Base-by-base conservation (phyloP, 768 basidiomycete species). In the Kwoniella sp. region DNA sequence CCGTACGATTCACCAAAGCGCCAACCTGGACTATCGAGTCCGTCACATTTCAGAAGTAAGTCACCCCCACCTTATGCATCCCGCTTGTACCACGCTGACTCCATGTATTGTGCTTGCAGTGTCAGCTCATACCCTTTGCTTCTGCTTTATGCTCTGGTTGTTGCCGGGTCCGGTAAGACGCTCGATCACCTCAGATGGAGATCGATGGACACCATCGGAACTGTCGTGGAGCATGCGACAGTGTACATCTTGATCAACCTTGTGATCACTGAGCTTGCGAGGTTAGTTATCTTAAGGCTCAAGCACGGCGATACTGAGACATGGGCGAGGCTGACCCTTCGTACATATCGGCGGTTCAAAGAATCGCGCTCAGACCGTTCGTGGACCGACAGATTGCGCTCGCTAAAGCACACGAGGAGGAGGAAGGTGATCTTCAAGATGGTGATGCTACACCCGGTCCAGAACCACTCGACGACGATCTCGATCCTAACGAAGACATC, bases 131-230 rank as follows among this genome's bases (percentile, higher is more conserved):
- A 72, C 58, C 77, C 77, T 0, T 65, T 77, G 1, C 53, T 77
- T 15, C n/a, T 77, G 5, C 63, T 73, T 22, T 64, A 69, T 37
- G 67, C 68, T 12, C 66, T 77, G 9, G 66, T 67, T 48, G 48
- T 34, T 2, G 47, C 61, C n/a, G 28, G 70, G 15, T 71, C 71
- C 2, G 55, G 29, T 22, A 55, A 55, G 5, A 63, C 70, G 15
- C 67, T 80, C 4, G 55, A 52, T 12, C 79, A 80, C 51, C 70
- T 80, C 5, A 37, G 67, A 53, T 80, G 77, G 79, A 51, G 77
- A 45, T 60, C 56, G 8, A 71, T 73, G 73, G 77, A 80, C 26
- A 66, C 57, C 2, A 28, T 56, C 1, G 12, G 57, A 28, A 59
- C 66, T 1, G 69, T 77, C 28, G 45, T 71, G 17, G 47, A 66